Base-by-base conservation (phyloP, 2,329 filamentous ascomycete genomes). In the Neophaeococcomyces aloes region DNA sequence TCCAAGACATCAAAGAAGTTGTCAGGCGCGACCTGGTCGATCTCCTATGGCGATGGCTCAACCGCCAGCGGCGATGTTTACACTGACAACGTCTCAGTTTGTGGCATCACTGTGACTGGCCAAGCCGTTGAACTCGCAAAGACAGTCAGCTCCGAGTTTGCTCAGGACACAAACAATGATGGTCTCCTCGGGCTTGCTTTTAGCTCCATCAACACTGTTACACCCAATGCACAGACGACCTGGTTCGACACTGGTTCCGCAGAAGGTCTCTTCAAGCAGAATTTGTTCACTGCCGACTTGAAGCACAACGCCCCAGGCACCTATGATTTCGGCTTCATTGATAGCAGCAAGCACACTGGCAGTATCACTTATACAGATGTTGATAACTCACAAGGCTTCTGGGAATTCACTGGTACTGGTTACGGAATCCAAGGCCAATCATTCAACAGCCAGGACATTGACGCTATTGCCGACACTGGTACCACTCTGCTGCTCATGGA, bases 71-170 rank as follows among this genome's bases (percentile, higher is more conserved):
- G 81, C 32, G 70, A 72, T 38, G 80, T 85, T 43, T 83, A 80
- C 61, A 70, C 67, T 23, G 81, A 85, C 59, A 74, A 67, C 37
- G 80, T 84, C 32, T 65, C 65, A 17, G 69, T 85, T 19, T 79
- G 78, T 35, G 65, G 66, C 23, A 72, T 80, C 2, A 74, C 67
- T 21, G 77, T 79, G 27, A 68, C 68, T 2, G 58, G 61, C 2
- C 81, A 85, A 60, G 78, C 79, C 7, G 74, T 86, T 8, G 77
- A 84, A 60, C 73, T 78, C 27, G 81, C 81, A 11, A 66, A 67
- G 2, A 65, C 68, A 1, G 71, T 83, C 32, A 81, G 77, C 10
- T 47, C 60, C 1, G 51, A 66, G 31, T 79, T 80, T 61, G 53
- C 61, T 4, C 52, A 64, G 43, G 73, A 79, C 54, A 55, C 54